Base-by-base conservation (phyloP, 2,329 filamentous ascomycete species). In the Nigrospora sphaerica region DNA sequence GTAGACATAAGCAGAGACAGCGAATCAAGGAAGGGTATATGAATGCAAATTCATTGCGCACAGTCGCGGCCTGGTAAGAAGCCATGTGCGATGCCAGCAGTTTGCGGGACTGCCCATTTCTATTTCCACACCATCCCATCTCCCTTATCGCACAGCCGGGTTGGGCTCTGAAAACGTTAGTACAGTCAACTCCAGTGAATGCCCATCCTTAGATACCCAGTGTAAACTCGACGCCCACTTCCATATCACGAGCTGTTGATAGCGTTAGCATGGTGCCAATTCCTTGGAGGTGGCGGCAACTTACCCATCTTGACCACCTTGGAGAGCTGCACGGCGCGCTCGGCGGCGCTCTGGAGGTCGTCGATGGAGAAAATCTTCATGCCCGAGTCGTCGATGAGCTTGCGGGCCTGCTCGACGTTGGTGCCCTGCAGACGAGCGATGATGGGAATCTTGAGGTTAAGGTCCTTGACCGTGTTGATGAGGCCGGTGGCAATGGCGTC, bases 351-450 rank as follows among this genome's bases (percentile, higher is more conserved):
- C 75, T 98, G 93, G 61, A 98, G 81, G 73, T 98, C 93, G 66
- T 97, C 92, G 53, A 98, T 97, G 62, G 88, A 95, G 81, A 98
- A 98, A 73, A 98, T 98, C 85, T 98, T 98, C 64, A 98, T 82
- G 60, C 93, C 91, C 46, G 91, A 95, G 68, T 98, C 90, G 77
- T 93, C 95, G 75, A 98, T 90, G 75, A 78, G 73, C 77, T 93
- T 83, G 71, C 93, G 90, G 52, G 93, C 93, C 69, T 85, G 78
- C 73, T 96, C 91, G 80, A 95, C 90, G 78, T 98, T 98, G 69
- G 93, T 98, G 61, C 93, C 93, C 75, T 98, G 93, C 66, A 98
- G 81, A 74, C 93, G 85, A 57, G 91, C 92, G 66, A 98, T 92
- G 69, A 98, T 95, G 61, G 93, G 93, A 57, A 93, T 93, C 72